Percentiles rank a stretch among this genome's conserved stretches.
These are phyloP conservation scores for Leccinum arenicola DNA, from an alignment of 768 basidiomycete species.

Conservation along the genomic window DNA sequence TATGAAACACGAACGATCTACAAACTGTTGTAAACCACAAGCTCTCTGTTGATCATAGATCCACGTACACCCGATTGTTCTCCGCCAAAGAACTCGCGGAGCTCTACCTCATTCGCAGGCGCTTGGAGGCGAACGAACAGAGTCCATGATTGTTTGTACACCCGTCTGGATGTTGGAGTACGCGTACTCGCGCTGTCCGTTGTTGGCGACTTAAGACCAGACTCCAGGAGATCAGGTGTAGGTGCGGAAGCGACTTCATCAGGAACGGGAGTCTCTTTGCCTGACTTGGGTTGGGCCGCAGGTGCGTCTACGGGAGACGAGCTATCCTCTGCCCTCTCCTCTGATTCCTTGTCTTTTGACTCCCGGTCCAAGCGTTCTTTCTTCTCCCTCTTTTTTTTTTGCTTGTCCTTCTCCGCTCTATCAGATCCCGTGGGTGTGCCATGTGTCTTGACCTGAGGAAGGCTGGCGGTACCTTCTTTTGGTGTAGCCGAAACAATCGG, in stretches of 20 bases:
- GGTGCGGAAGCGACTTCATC: conserved; percentile 25
- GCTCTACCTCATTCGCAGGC: conserved; percentile 56
- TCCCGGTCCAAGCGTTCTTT: conserved; percentile 51
- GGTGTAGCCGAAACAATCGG: conserved; percentile 32
- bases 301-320: conserved; percentile 23
- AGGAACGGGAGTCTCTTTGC: conserved; percentile 38
- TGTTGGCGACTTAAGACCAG: conserved; percentile 51
- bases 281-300: conserved; percentile 32
- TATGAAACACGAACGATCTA: conserved; percentile 71
- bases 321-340: conserved; percentile 32
- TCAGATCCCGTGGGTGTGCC: conserved; percentile 39
- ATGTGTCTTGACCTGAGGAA: conserved; percentile 31
- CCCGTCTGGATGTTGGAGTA: conserved; percentile 67
- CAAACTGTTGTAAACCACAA: not conserved
- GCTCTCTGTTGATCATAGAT: not conserved
- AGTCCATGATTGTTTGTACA: conserved; percentile 76
- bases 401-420: conserved; percentile 53
- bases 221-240: conserved; percentile 25
- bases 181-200: conserved; percentile 61
- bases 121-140: conserved; percentile 71
- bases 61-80: conserved; percentile 61
- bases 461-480: conserved; percentile 35
- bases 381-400: conserved; percentile 54
- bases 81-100: conserved; percentile 76
- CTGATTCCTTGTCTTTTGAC: conserved; percentile 37